These are phyloP conservation scores for Penicillium carneum DNA, from an alignment of 2,329 filamentous ascomycete species.

Conservation along the genomic window DNA sequence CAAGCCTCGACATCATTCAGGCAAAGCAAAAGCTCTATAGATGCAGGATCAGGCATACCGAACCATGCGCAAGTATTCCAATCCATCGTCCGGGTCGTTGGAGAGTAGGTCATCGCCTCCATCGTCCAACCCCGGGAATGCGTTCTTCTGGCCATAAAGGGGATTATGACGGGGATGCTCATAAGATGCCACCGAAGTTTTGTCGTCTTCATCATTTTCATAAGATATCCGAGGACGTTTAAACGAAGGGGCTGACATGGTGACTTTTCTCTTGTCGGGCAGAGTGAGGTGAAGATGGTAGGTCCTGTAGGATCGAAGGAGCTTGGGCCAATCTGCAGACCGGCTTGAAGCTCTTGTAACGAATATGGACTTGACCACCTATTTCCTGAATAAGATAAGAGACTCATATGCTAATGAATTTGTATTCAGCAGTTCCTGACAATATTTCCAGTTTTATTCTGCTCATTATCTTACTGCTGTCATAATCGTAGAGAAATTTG, in stretches of 20 bases:
- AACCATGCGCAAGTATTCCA: conserved; percentile 75
- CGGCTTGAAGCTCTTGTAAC: neutral
- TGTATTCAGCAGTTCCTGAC: neutral
- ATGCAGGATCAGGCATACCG: conserved; percentile 61
- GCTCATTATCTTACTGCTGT: neutral
- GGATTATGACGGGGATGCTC: conserved; percentile 63
- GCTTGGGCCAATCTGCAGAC: conserved; percentile 34
- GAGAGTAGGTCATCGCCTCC: conserved; percentile 66
- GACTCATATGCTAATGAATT: too few relatives aligned
- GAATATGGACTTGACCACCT: neutral
- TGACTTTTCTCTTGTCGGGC: conserved; percentile 46
- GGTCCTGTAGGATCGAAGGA: conserved; percentile 27
- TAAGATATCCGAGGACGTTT: conserved; percentile 46
- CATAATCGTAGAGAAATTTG: neutral
- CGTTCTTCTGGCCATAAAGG: conserved; percentile 74
- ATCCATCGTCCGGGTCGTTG: conserved; percentile 70
- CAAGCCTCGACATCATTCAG: neutral
- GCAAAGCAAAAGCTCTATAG: neutral
- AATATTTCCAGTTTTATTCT: neutral
- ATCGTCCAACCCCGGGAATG: conserved; percentile 70
- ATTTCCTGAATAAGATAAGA: neutral
- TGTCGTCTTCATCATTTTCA: conserved; percentile 41
- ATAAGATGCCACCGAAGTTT: conserved; percentile 29
- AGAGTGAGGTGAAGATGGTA: conserved; percentile 33
- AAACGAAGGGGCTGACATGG: conserved; percentile 31